Percentiles rank a stretch among this genome's conserved stretches.
phyloP scores from a whole-genome alignment of 2,329 filamentous ascomycete species.

The Didymella pinodella region DNA sequence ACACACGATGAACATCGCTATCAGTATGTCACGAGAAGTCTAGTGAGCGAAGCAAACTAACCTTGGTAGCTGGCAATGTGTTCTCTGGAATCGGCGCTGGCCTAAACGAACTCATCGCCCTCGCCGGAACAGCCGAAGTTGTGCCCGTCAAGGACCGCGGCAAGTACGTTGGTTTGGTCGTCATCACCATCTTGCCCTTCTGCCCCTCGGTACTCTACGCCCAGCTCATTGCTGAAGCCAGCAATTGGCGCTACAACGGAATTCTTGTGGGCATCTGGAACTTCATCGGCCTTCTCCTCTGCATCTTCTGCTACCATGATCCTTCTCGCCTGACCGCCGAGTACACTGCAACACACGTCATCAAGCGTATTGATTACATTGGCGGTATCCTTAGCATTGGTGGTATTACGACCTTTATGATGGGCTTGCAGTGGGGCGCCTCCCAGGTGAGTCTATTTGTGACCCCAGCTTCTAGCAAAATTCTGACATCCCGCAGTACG shows the following conservation, averaged over 20 bases:
- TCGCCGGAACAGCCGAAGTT: constrained; percentile 73
- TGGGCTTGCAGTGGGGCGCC: constrained; percentile 49
- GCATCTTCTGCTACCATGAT: constrained; percentile 56
- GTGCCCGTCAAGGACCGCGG: constrained; percentile 71
- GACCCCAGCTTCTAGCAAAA: constrained; percentile 17
- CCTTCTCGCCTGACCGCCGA: constrained; percentile 51
- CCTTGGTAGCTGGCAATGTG: constrained; percentile 43
- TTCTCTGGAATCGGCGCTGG: constrained; percentile 72
- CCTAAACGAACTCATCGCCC: constrained; percentile 72
- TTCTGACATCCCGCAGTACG: constrained; percentile 60
- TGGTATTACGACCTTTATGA: constrained; percentile 49
- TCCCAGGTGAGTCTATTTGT: constrained; percentile 39
- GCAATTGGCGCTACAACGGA: constrained; percentile 65
- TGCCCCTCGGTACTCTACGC: constrained; percentile 68
- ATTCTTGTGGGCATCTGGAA: constrained; percentile 62
- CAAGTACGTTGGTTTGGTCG: constrained; percentile 66
- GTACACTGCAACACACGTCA: constrained; percentile 45
- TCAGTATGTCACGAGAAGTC: constrained; percentile 27
- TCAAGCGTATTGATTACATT: constrained; percentile 44
- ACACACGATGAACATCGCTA: constrained; percentile 42
- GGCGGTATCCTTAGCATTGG: constrained; percentile 41
- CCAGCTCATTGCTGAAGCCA: constrained; percentile 61
- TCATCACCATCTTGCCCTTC: constrained; percentile 70
- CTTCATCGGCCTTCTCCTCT: constrained; percentile 60
- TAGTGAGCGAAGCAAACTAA: not conserved